phyloP scores from a whole-genome alignment of 2,329 filamentous ascomycete genomes.

The Didymella arachidicola region DNA sequence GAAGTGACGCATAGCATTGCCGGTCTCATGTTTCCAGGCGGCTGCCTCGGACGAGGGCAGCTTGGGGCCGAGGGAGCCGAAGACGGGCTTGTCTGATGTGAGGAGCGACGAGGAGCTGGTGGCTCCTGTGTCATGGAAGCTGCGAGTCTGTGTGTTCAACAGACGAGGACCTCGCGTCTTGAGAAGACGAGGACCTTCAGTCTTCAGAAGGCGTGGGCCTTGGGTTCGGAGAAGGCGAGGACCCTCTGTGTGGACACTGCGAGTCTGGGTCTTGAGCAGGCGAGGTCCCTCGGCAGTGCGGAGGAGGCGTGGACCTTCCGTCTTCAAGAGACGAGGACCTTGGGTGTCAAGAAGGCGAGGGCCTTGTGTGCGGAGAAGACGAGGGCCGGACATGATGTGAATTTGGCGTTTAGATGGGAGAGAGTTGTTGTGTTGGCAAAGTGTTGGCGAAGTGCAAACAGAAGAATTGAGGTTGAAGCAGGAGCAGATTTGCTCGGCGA shows the following conservation, averaged over 20 bases:
- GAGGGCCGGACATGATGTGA: constrained; percentile 19
- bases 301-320: constrained; percentile 14
- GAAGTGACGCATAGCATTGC: constrained; percentile 60
- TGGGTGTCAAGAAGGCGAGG: constrained; percentile 18
- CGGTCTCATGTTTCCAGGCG: constrained; percentile 37
- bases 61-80: constrained; percentile 56
- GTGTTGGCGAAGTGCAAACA: background rate
- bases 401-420: background rate
- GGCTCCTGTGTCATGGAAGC: constrained; percentile 67
- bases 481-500: constrained; percentile 15
- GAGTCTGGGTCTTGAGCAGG: constrained; percentile 21
- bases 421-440: constrained; percentile 2
- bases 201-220: constrained; percentile 19
- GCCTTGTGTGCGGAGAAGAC: constrained; percentile 22
- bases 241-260: constrained; percentile 18
- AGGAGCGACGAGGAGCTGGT: constrained; percentile 62
- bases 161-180: constrained; percentile 18
- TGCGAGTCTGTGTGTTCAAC: constrained; percentile 50
- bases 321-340: constrained; percentile 17
- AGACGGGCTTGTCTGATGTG: constrained; percentile 60
- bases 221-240: constrained; percentile 21
- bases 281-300: constrained; percentile 21
- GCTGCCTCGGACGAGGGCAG: constrained; percentile 60
- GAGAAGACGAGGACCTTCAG: constrained; percentile 16
- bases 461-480: constrained; percentile 3